These are phyloP conservation scores for Porcisia hertigi DNA, from an alignment of 208 protist species.

Conservation along the genomic window DNA sequence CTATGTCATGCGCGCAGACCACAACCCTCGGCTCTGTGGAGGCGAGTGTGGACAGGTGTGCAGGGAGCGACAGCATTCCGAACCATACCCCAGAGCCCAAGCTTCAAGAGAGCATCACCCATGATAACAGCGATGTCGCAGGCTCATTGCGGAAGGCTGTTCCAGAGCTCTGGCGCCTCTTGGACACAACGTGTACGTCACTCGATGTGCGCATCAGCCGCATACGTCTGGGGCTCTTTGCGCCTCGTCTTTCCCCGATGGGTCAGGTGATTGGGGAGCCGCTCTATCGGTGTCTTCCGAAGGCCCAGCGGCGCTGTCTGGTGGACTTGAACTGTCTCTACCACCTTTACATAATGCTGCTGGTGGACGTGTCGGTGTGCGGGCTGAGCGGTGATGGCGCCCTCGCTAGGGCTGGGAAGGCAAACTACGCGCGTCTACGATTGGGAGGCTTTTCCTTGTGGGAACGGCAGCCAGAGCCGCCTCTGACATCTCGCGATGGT, in stretches of 20 bases:
- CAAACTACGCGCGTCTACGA: constrained; percentile 12
- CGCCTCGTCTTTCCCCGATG: constrained; percentile 63
- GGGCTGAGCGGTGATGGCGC: constrained; percentile 19
- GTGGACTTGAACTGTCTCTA: constrained; percentile 33
- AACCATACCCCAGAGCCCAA: neutral
- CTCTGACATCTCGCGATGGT: neutral
- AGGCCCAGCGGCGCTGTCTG: constrained; percentile 21
- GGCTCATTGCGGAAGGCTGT: neutral
- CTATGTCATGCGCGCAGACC: constrained; percentile 14
- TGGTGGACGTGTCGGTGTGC: constrained; percentile 20
- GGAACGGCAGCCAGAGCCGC: constrained; percentile 23
- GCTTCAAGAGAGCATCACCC: neutral
- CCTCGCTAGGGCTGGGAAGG: constrained; percentile 8
- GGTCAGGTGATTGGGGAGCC: constrained; percentile 56
- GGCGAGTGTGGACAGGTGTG: neutral
- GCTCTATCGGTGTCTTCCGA: constrained; percentile 53
- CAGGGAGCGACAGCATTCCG: neutral
- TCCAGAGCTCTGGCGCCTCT: constrained; percentile 19
- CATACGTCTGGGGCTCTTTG: constrained; percentile 38
- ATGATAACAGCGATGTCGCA: neutral
- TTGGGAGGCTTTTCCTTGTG: constrained; percentile 19
- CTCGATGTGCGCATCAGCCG: constrained; percentile 30
- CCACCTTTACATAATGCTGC: constrained; percentile 35
- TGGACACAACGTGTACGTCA: constrained; percentile 27
- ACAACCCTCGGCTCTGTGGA: neutral